These are phyloP conservation scores for Butyriboletus loyo DNA, from an alignment of 768 basidiomycete genomes.

Conservation along the genomic window DNA sequence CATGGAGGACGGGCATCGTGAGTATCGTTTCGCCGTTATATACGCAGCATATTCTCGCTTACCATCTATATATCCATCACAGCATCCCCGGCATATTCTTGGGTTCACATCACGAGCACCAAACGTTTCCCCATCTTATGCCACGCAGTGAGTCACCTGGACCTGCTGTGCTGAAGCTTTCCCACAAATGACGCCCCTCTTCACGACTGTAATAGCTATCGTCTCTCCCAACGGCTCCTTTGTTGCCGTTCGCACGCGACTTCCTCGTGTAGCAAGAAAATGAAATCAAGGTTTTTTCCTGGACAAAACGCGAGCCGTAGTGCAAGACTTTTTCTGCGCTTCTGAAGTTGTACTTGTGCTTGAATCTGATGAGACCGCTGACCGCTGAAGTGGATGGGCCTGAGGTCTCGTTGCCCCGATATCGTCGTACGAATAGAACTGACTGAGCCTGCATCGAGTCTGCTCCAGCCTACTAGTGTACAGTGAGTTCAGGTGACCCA, in stretches of 20 bases:
- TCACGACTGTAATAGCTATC: neutral
- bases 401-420: too few relatives aligned
- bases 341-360: neutral
- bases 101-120: too few relatives aligned
- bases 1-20: conserved; percentile 17
- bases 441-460: too few relatives aligned
- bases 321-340: neutral
- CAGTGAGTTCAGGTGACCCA: too few relatives aligned
- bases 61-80: neutral
- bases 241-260: neutral
- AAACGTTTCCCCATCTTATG: too few relatives aligned
- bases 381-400: too few relatives aligned
- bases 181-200: too few relatives aligned
- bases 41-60: neutral
- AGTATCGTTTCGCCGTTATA: neutral
- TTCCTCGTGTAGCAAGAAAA: neutral
- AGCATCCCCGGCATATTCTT: neutral
- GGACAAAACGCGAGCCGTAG: neutral
- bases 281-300: neutral
- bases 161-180: neutral
- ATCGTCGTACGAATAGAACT: too few relatives aligned
- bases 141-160: neutral
- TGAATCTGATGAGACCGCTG: neutral
- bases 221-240: neutral
- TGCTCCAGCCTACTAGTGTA: too few relatives aligned